Conservation (phyloP, 352 stramenopile genomes). For the Phytophthora pisi region DNA sequence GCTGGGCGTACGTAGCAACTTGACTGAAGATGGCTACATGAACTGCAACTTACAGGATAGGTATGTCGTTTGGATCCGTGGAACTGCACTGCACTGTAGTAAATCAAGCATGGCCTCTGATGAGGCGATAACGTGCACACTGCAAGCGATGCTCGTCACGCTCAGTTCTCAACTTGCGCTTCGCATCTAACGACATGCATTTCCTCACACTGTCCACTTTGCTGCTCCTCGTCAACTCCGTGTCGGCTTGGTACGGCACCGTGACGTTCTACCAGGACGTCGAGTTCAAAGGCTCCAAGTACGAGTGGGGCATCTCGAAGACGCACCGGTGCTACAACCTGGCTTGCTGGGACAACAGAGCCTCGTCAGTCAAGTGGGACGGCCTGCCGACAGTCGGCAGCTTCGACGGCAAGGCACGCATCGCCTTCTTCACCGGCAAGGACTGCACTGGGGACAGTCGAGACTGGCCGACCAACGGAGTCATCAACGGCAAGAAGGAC, state of each 20-base stretch:
- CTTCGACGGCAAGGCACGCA: constrained; percentile 27
- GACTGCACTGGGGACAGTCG: constrained; percentile 29
- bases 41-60: no score
- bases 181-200: background rate
- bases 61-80: no score
- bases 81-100: no score
- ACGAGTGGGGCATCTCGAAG: constrained; percentile 24
- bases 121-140: background rate
- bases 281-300: constrained; percentile 12
- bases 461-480: constrained; percentile 28
- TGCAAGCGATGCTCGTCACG: background rate
- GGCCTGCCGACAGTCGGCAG: constrained; percentile 16
- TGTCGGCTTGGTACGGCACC: constrained; percentile 23
- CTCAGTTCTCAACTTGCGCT: constrained; percentile 3
- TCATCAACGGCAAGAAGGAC: constrained; percentile 22
- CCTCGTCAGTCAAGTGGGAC: constrained; percentile 37
- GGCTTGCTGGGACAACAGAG: constrained; percentile 30
- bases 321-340: constrained; percentile 36
- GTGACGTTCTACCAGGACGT: constrained; percentile 31
- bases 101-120: background rate
- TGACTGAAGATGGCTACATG: no score
- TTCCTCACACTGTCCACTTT: background rate
- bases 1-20: no score
- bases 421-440: constrained; percentile 33
- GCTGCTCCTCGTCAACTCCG: constrained; percentile 1